phyloP scores from a whole-genome alignment of 2,329 filamentous ascomycete genomes.

The Aspergillus ustus region DNA sequence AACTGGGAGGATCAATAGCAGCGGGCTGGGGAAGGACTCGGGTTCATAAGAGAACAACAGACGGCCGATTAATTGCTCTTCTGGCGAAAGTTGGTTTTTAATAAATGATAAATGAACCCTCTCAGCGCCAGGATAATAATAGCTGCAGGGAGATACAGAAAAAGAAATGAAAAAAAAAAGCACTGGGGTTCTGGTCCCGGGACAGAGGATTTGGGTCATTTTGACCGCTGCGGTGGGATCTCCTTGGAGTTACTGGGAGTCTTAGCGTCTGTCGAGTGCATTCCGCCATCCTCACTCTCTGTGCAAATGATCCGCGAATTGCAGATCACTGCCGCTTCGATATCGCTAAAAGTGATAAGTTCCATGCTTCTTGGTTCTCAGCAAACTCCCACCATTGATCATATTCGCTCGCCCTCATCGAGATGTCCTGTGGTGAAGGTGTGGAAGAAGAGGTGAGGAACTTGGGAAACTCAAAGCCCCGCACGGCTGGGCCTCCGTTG shows the following conservation, averaged over 20 bases:
- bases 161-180: constrained; percentile 3
- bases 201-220: constrained; percentile 21
- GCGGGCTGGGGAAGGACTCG: neutral
- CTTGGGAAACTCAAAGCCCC: constrained; percentile 14
- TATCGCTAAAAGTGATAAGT: neutral
- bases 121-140: neutral
- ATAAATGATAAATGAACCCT: constrained; percentile 5
- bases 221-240: constrained; percentile 10
- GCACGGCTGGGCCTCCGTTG: constrained; percentile 12
- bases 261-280: neutral
- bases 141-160: constrained; percentile 7
- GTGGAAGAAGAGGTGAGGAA: neutral
- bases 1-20: neutral
- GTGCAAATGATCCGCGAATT: neutral
- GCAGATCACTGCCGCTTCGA: neutral
- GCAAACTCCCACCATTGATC: neutral
- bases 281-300: neutral
- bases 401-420: neutral
- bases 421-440: neutral
- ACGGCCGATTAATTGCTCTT: neutral
- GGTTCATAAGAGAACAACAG: constrained; percentile 8
- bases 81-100: constrained; percentile 1
- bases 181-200: constrained; percentile 24
- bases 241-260: neutral
- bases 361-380: neutral